A percentile compares a stretch with the other conserved stretches of the same genome.
Evolutionary conservation across 148 eudicot species (phyloP).

Genomic region (Dysphania ambrosioides): DNA sequence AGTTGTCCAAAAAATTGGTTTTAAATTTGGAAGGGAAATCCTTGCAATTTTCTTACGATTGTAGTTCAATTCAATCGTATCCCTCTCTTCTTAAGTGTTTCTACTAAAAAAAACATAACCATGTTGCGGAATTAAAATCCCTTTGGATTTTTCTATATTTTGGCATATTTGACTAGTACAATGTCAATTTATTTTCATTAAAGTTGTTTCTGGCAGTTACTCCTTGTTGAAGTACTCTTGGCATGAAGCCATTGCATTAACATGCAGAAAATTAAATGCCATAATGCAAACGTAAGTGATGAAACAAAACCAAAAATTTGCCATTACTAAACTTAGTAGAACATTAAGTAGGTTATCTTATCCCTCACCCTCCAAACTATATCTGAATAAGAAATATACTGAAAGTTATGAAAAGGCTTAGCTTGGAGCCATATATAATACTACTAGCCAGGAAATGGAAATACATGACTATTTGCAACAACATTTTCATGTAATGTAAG

Average conservation of each 20-base stretch:
- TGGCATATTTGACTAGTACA: neutral
- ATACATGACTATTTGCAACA: neutral
- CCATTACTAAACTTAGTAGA: constrained; percentile 10
- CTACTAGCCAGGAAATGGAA: neutral
- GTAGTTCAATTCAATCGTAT: too few relatives aligned
- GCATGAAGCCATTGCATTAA: constrained; percentile 7
- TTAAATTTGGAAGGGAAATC: too few relatives aligned
- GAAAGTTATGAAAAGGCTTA: neutral
- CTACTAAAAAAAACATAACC: too few relatives aligned
- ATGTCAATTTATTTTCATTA: constrained; percentile 21
- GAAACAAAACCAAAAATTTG: constrained; percentile 2
- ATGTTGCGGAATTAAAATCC: too few relatives aligned
- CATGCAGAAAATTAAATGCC: constrained; percentile 11
- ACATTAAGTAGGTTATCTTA: constrained; percentile 14
- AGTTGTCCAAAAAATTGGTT: too few relatives aligned
- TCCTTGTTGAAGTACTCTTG: constrained; percentile 13
- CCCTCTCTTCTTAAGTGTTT: too few relatives aligned
- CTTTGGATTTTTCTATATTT: neutral
- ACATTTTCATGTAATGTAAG: neutral
- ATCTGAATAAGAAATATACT: constrained; percentile 1
- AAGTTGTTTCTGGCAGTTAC: constrained; percentile 25
- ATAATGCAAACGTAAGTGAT: neutral
- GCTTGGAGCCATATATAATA: constrained; percentile 4
- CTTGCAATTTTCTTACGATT: too few relatives aligned
- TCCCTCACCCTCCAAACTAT: neutral